Evolutionary conservation across 2,329 filamentous ascomycete species (phyloP), one percentile per base, ranked within the genome.

Genomic region (Fusarium nanum): DNA sequence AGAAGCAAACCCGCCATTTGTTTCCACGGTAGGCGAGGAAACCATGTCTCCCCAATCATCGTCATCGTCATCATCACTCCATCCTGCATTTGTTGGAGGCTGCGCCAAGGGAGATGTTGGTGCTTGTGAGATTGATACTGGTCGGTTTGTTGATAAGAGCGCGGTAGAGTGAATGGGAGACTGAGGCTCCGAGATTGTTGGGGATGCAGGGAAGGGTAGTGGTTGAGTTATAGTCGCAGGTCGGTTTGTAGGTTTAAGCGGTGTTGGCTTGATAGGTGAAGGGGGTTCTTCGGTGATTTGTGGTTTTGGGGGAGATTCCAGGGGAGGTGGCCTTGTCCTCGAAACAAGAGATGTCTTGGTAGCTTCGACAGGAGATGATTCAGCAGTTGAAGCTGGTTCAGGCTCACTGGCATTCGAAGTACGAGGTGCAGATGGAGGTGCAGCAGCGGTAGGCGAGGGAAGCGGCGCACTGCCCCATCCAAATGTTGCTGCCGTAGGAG

Each of bases 31-130:
- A 4, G 79, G 76, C 6, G 78, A 80, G 5, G 78, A 76, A 34
- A 89, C 80, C 87, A 89, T 89, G 64, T 89, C 87, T 4, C 87
- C 87, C 87, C 87, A 89, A 40, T 89, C 87, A 46, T 88, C 86
- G 3, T 87, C 85, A 7, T 87, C 84, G 1, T 83, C 76, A 1
- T 73, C 74, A 48, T 71, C 55, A 7, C 42, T 60, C 41, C 61
- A 64, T 25, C 69, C 63, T 20, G 66, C 63, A 13, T 70, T 72
- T 14, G 53, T 59, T 27, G 72, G 68, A 12, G 73, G 68, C 13
- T 72, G 68, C 30, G 72, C 73, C 3, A 76, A 14, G 11, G 74
- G 72, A 6, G 72, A 71, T n/a, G 56, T 70, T 14, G 69, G 71
- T 13, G 63, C 58, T 30, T 74, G 72, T 6, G 59, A 56, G 14